Evolutionary conservation across 2,329 filamentous ascomycete species (phyloP).

Genomic region (Cucurbitaria berberidis): DNA sequence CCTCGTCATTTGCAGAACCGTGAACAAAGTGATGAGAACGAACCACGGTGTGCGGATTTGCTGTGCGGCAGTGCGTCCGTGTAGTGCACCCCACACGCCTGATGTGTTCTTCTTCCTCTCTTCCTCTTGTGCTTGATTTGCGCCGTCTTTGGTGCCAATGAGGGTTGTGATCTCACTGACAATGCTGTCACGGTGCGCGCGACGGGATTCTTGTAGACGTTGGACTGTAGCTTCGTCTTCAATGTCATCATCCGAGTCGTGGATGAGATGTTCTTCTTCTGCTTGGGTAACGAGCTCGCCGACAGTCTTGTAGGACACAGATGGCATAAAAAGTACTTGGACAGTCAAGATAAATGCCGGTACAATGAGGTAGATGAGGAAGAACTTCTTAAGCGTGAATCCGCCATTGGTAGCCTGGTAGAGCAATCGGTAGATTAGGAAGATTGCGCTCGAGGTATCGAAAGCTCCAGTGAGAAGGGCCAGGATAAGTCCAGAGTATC

Average conservation of each 20-base stretch:
- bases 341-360: constrained; percentile 53
- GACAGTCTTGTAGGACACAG: constrained; percentile 61
- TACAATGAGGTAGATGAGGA: constrained; percentile 57
- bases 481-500: constrained; percentile 56
- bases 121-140: constrained; percentile 68
- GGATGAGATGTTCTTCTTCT: constrained; percentile 58
- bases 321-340: constrained; percentile 56
- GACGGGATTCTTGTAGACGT: constrained; percentile 60
- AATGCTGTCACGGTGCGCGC: constrained; percentile 66
- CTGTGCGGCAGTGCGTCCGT: constrained; percentile 70
- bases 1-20: constrained; percentile 67
- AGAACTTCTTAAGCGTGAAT: constrained; percentile 57
- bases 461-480: constrained; percentile 60
- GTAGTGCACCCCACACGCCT: constrained; percentile 87
- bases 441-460: constrained; percentile 57
- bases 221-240: constrained; percentile 55
- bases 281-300: constrained; percentile 80
- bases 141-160: constrained; percentile 68
- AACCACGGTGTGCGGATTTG: constrained; percentile 87
- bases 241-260: constrained; percentile 63
- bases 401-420: constrained; percentile 52
- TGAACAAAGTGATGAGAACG: constrained; percentile 81
- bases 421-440: constrained; percentile 55
- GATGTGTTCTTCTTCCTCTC: constrained; percentile 72
- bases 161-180: constrained; percentile 76